These are phyloP conservation scores for Pichia paraexigua DNA, from an alignment of 805 yeast genomes.

Conservation along the genomic window DNA sequence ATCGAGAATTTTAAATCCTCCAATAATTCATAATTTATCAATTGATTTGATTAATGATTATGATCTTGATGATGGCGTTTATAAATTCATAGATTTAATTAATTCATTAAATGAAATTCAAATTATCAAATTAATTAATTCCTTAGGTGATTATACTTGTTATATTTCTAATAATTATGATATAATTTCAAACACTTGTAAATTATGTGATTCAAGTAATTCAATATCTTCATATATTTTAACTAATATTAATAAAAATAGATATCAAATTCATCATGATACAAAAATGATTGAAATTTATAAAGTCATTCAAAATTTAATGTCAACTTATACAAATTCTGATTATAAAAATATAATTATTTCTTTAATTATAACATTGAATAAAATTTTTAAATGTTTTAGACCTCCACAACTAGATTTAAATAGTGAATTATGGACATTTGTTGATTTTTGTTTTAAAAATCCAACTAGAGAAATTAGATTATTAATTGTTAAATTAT, in stretches of 20 bases:
- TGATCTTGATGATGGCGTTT: neutral
- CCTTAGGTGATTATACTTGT: conserved; percentile 38
- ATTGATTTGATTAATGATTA: neutral
- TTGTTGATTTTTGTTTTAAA: conserved; percentile 33
- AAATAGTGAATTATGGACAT: conserved; percentile 29
- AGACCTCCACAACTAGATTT: conserved; percentile 36
- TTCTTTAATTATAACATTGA: conserved; percentile 38
- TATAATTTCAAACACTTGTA: conserved; percentile 27
- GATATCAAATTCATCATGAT: conserved; percentile 21
- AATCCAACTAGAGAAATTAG: conserved; percentile 49
- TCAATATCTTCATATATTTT: conserved; percentile 3
- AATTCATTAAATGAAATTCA: neutral
- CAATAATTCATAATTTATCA: neutral
- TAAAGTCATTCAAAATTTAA: conserved; percentile 13
- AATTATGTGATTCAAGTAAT: conserved; percentile 28
- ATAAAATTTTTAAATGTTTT: conserved; percentile 44
- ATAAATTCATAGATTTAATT: neutral
- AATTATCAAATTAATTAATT: conserved; percentile 23
- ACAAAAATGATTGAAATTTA: conserved; percentile 19
- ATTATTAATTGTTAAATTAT: conserved; percentile 37
- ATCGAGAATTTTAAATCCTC: neutral
- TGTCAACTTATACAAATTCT: conserved; percentile 13
- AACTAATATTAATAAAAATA: conserved; percentile 19
- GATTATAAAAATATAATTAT: conserved; percentile 27
- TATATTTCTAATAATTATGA: conserved; percentile 32